phyloP scores from a whole-genome alignment of 2,329 filamentous ascomycete genomes.

The Neofusicoccum laricinum region DNA sequence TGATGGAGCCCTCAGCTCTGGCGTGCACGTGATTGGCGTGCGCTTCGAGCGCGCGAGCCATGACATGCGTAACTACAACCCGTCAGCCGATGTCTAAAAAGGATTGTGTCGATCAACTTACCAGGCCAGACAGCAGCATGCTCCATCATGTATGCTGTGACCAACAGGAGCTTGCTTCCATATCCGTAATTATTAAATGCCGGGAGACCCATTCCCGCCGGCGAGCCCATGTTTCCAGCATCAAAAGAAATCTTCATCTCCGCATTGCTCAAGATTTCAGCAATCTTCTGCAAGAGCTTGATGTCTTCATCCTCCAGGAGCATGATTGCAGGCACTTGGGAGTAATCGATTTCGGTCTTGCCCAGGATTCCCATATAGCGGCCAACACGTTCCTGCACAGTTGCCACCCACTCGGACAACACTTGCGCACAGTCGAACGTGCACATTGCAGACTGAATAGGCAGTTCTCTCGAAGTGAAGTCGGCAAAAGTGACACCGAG shows the following conservation, averaged over 20 bases:
- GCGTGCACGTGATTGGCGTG: conserved; percentile 63
- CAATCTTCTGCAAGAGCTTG: conserved; percentile 78
- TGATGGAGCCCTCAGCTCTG: conserved; percentile 51
- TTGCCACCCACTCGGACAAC: conserved; percentile 89
- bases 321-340: conserved; percentile 81
- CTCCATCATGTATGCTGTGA: conserved; percentile 83
- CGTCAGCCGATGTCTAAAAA: conserved; percentile 17
- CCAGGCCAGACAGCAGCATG: conserved; percentile 91
- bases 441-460: conserved; percentile 87
- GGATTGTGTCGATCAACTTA: conserved; percentile 45
- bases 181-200: conserved; percentile 66
- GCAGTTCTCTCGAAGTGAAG: conserved; percentile 77
- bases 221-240: conserved; percentile 31
- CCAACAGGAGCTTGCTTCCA: conserved; percentile 77
- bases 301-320: conserved; percentile 88
- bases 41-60: conserved; percentile 63
- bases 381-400: conserved; percentile 90
- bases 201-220: conserved; percentile 50
- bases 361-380: conserved; percentile 84
- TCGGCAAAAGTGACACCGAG: conserved; percentile 83
- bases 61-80: conserved; percentile 61
- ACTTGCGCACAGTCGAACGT: conserved; percentile 93
- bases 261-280: conserved; percentile 71
- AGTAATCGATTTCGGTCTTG: conserved; percentile 73
- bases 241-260: conserved; percentile 73